Conservation (phyloP, 768 basidiomycete genomes). For the Hypholoma sublateritium region DNA sequence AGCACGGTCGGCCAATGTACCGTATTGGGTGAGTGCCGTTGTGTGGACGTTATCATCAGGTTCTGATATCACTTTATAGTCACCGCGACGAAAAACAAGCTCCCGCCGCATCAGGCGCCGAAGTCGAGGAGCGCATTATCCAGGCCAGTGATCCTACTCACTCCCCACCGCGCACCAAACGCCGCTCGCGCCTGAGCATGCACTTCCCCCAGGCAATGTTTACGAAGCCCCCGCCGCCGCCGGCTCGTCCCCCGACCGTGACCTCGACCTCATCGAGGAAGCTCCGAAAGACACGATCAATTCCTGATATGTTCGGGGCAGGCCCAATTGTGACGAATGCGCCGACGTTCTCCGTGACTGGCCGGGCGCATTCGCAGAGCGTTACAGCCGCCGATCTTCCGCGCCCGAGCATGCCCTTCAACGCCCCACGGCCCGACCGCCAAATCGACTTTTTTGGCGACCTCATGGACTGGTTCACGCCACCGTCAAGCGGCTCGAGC, state of each 20-base stretch:
- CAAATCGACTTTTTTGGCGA: slow-evolving; percentile 60
- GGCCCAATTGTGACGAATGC: slow-evolving; percentile 23
- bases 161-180: slow-evolving; percentile 43
- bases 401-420: slow-evolving; percentile 33
- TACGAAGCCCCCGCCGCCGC: slow-evolving; percentile 33
- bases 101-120: slow-evolving; percentile 52
- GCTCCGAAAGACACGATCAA: slow-evolving; percentile 73
- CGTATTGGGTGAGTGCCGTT: slow-evolving; percentile 63
- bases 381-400: slow-evolving; percentile 71
- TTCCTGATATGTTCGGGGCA: slow-evolving; percentile 53
- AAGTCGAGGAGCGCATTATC: slow-evolving; percentile 47
- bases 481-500: slow-evolving; percentile 38
- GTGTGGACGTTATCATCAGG: neutral
- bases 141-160: slow-evolving; percentile 34
- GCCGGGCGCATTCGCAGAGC: slow-evolving; percentile 75
- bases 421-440: slow-evolving; percentile 23
- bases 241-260: slow-evolving; percentile 29
- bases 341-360: slow-evolving; percentile 31
- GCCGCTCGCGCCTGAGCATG: slow-evolving; percentile 69
- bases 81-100: slow-evolving; percentile 57
- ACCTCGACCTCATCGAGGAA: slow-evolving; percentile 41
- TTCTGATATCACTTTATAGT: slow-evolving; percentile 30
- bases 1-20: slow-evolving; percentile 76
- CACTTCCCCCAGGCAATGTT: slow-evolving; percentile 56
- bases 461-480: slow-evolving; percentile 59